Evolutionary conservation across 441 rosid species (phyloP).

Genomic region (Hypseocharis bilobata): DNA sequence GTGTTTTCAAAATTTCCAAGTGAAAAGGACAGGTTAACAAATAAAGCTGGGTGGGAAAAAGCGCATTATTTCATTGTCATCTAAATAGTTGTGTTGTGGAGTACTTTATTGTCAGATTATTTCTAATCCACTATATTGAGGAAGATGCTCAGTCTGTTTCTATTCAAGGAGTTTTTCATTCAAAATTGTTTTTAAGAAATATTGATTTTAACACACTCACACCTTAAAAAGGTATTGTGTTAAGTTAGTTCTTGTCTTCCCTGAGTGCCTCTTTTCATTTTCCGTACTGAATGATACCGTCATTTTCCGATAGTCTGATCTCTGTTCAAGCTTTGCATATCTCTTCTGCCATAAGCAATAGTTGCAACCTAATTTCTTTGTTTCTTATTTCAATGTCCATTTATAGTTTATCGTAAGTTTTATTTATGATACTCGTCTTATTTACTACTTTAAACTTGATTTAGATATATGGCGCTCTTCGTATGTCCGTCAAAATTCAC

Average conservation of each 20-base stretch:
- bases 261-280: background rate
- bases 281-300: background rate
- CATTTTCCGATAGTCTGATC: background rate
- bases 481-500: slow-evolving; percentile 77
- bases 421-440: slow-evolving; percentile 5
- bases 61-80: background rate
- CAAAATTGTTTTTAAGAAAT: too few relatives aligned
- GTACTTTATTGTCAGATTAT: background rate
- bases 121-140: too few relatives aligned
- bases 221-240: too few relatives aligned
- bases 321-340: background rate
- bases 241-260: background rate
- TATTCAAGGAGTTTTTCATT: too few relatives aligned
- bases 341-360: slow-evolving; percentile 6
- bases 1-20: background rate
- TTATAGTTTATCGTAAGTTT: background rate
- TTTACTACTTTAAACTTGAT: slow-evolving; percentile 16
- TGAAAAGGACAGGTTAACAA: background rate
- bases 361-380: background rate
- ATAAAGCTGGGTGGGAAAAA: background rate
- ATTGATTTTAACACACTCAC: background rate
- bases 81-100: background rate
- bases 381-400: background rate
- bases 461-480: slow-evolving; percentile 81
- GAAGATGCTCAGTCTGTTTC: too few relatives aligned